Evolutionary conservation across 495 filamentous ascomycete species (phyloP).

Genomic region (Penicillium verhagenii): DNA sequence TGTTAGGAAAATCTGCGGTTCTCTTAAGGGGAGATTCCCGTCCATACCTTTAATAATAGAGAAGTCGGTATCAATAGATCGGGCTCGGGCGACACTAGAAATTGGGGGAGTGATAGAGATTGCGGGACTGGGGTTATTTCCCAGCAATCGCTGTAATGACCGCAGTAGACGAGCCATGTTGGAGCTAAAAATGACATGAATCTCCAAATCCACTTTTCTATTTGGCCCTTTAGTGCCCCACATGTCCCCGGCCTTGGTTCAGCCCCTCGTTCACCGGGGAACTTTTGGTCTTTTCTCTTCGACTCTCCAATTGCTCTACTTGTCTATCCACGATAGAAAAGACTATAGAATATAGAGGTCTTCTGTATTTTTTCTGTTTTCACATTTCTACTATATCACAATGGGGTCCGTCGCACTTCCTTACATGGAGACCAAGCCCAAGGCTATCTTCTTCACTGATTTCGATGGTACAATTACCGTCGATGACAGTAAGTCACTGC

Average conservation of each 20-base stretch:
- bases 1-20: slow-evolving; percentile 4
- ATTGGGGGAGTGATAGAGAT: slow-evolving; percentile 4
- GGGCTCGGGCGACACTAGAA: slow-evolving; percentile 8
- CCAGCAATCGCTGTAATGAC: slow-evolving; percentile 35
- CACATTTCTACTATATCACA: slow-evolving; percentile 5
- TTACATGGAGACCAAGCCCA: slow-evolving; percentile 63
- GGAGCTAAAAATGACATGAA: slow-evolving; percentile 13
- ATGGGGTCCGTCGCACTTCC: slow-evolving; percentile 43
- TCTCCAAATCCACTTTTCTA: slow-evolving; percentile 4
- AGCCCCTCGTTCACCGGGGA: slow-evolving; percentile 15
- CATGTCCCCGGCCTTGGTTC: slow-evolving; percentile 12
- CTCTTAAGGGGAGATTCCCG: neutral
- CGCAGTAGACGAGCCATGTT: slow-evolving; percentile 42
- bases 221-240: slow-evolving; percentile 14
- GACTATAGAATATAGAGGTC: neutral
- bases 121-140: slow-evolving; percentile 17
- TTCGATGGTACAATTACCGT: slow-evolving; percentile 95
- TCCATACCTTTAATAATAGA: slow-evolving; percentile 39
- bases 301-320: slow-evolving; percentile 5
- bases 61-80: slow-evolving; percentile 44
- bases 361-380: neutral
- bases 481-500: slow-evolving; percentile 63
- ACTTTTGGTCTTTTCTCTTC: slow-evolving; percentile 4
- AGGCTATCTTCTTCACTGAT: slow-evolving; percentile 95
- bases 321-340: neutral